phyloP scores from a whole-genome alignment of 2,329 filamentous ascomycete species.

The Cladosporium velox region DNA sequence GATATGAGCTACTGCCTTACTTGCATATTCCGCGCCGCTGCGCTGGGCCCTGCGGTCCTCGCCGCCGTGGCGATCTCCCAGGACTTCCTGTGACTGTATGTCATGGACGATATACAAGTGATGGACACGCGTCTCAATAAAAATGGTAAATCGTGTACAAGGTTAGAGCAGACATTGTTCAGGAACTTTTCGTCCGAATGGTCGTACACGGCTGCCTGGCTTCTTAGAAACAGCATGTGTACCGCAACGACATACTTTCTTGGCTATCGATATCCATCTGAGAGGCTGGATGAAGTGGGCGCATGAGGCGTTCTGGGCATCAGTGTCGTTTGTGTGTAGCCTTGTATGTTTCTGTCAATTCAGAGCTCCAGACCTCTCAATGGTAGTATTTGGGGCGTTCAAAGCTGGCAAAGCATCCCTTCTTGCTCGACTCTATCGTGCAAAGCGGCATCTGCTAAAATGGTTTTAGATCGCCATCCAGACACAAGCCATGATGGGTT shows the following conservation, averaged over 20 bases:
- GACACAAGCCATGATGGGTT: background rate
- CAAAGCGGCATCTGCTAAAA: background rate
- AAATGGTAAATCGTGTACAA: background rate
- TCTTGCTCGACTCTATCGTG: background rate
- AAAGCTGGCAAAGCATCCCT: background rate
- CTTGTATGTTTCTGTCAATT: background rate
- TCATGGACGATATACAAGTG: background rate
- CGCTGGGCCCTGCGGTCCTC: background rate
- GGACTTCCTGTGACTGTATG: background rate
- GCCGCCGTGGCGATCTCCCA: background rate
- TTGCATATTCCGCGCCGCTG: background rate
- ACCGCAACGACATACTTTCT: background rate
- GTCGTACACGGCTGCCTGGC: background rate
- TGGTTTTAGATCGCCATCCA: background rate
- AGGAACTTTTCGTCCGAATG: background rate
- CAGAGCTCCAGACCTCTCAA: background rate
- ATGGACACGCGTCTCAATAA: background rate
- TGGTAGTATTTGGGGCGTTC: background rate
- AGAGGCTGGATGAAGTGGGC: background rate
- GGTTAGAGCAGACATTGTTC: background rate
- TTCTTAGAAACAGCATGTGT: background rate
- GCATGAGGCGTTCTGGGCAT: background rate
- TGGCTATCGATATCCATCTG: slow-evolving; percentile 1
- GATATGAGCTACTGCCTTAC: background rate
- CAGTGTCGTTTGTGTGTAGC: background rate